Conservation (phyloP, 148 eudicot genomes). For the Amaranthus hypochondriacus region DNA sequence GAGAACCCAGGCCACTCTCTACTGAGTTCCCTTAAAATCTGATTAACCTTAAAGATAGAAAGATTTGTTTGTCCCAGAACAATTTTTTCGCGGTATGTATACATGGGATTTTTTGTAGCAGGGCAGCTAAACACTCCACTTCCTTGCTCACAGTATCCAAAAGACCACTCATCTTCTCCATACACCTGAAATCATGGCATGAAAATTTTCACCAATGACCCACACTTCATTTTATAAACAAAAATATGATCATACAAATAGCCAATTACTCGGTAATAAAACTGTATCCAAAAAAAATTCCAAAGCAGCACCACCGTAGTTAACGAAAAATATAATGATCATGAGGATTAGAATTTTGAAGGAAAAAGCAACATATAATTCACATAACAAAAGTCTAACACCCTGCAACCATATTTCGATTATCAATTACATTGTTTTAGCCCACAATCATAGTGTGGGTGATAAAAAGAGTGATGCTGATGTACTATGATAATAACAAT, state of each 20-base stretch:
- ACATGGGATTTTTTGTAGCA: constrained; percentile 83
- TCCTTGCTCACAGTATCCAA: constrained; percentile 95
- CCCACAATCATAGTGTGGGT: too few species aligned
- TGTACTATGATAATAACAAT: too few species aligned
- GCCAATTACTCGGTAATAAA: not conserved
- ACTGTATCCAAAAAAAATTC: too few species aligned
- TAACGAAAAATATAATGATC: too few species aligned
- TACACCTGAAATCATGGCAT: constrained; percentile 47
- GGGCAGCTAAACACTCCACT: constrained; percentile 94
- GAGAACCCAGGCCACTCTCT: constrained; percentile 96
- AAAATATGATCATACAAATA: not conserved
- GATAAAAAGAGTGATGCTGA: too few species aligned
- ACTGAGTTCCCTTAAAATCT: constrained; percentile 76
- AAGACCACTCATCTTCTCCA: constrained; percentile 95
- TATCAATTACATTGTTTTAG: too few species aligned
- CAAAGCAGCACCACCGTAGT: too few species aligned
- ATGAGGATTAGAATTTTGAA: too few species aligned
- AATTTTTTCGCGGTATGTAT: constrained; percentile 79
- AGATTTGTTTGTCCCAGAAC: constrained; percentile 70
- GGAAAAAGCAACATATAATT: not conserved
- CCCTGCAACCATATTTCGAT: too few species aligned
- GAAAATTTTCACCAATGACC: not conserved
- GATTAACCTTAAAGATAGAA: constrained; percentile 55
- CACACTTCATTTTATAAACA: not conserved
- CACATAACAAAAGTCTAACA: not conserved